Conservation (phyloP, 345 rosid species). For the Melaleuca quinquenervia region DNA sequence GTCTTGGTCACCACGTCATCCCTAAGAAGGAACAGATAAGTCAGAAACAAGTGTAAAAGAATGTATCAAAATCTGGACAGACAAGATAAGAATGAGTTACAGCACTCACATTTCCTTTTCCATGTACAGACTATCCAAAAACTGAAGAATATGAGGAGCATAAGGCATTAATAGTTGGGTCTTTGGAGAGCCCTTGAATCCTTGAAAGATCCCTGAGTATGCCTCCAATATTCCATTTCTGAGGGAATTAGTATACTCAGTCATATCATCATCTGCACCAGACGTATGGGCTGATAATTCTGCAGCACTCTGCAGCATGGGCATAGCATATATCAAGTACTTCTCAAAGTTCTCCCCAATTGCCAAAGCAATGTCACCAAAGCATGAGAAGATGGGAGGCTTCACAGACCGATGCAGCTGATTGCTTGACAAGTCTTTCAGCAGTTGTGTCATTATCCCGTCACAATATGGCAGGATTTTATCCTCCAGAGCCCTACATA, state of each 20-base stretch:
- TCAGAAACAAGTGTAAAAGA: neutral
- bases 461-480: slow-evolving; percentile 34
- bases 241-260: slow-evolving; percentile 32
- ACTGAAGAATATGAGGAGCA: slow-evolving; percentile 36
- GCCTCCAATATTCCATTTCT: slow-evolving; percentile 41
- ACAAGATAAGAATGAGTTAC: neutral
- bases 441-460: slow-evolving; percentile 39
- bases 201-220: slow-evolving; percentile 38
- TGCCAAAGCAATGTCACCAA: slow-evolving; percentile 38
- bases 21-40: slow-evolving; percentile 16
- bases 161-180: slow-evolving; percentile 36
- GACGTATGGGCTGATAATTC: slow-evolving; percentile 30
- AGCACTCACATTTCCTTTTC: slow-evolving; percentile 31
- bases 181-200: slow-evolving; percentile 38
- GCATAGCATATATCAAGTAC: slow-evolving; percentile 41
- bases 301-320: slow-evolving; percentile 43
- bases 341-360: slow-evolving; percentile 41
- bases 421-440: slow-evolving; percentile 36
- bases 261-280: slow-evolving; percentile 30
- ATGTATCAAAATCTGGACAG: neutral
- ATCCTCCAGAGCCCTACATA: slow-evolving; percentile 39
- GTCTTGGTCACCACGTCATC: slow-evolving; percentile 42
- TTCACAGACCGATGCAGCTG: slow-evolving; percentile 41
- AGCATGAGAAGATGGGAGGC: slow-evolving; percentile 39
- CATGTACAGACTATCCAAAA: slow-evolving; percentile 33